Base-by-base conservation (phyloP, 2,329 filamentous ascomycete genomes). In the Harringtonia aguacate region DNA sequence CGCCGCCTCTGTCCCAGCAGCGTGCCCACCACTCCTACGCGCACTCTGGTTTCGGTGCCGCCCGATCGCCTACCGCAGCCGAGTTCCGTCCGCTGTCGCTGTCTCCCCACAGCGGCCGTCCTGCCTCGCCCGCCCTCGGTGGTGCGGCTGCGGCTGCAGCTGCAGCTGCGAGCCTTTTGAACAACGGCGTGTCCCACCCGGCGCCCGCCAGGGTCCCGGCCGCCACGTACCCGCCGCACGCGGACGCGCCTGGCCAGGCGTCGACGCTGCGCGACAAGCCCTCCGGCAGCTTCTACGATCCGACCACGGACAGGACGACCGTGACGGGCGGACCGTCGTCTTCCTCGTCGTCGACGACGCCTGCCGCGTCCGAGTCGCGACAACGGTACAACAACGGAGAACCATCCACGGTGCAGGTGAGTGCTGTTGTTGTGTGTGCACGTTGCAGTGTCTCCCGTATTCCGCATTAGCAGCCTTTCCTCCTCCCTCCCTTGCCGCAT, bases 231-330 rank as follows among this genome's bases (percentile, higher is more conserved):
- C 6, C 24, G 24, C 24, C 24, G 14, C 39, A 22, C 39, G 41
- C 15, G 18, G 39, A 38, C 37, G 38, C 36, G 24, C 33, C 34
- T 30, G 28, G 17, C 13, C 42, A 35, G 39, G 33, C 41, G n/a
- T 35, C 46, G 8, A 21, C 46, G 20, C 41, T 42, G 20, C 48
- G 46, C 37, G 51, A 52, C 10, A 48, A 43, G 42, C 40, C 45
- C 20, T 42, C 45, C 45, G 61, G 69, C 54, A 66, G 67, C 57
- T 73, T 71, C 59, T 75, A 75, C 61, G 72, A 75, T 52, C 71
- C 71, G 15, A 67, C 68, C 36, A 71, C 67, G 36, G 72, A 75
- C 59, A 66, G 64, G 48, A 67, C 64, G 39, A 50, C 67, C 30
- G 65, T 65, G 43, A 68, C 39, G 17, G 20, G 31, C 9, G n/a